Conservation (phyloP, 202 grass and related monocot species). For the Schoenoplectus tabernaemontani region DNA sequence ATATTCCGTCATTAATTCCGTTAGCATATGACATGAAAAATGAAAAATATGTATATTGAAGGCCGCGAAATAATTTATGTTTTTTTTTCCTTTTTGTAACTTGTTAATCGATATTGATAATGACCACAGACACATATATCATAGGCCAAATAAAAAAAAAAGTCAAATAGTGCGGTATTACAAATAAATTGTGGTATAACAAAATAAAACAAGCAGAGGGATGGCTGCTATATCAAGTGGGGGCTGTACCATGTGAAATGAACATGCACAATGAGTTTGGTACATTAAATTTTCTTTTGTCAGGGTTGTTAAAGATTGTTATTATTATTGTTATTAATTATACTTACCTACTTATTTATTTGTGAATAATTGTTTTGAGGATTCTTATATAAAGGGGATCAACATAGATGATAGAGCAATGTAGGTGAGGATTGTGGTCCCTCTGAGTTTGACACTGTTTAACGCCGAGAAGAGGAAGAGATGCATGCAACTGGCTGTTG, state of each 20-base stretch:
- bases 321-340: background rate
- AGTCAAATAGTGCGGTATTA: background rate
- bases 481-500: constrained; percentile 15
- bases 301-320: background rate
- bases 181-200: background rate
- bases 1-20: too few relatives aligned
- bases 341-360: background rate
- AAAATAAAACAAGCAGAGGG: background rate
- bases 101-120: too few relatives aligned
- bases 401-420: background rate
- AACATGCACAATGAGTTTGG: background rate
- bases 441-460: constrained; percentile 1
- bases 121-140: too few relatives aligned
- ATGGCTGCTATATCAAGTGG: background rate
- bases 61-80: too few relatives aligned
- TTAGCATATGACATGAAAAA: too few relatives aligned
- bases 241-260: constrained; percentile 5
- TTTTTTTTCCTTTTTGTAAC: too few relatives aligned
- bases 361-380: background rate
- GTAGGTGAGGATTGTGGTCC: constrained; percentile 2
- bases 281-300: background rate
- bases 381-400: background rate
- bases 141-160: too few relatives aligned
- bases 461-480: background rate
- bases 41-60: too few relatives aligned